These are phyloP conservation scores for Sphagnurus paluster DNA, from an alignment of 1,284 basidiomycete genomes.

Conservation along the genomic window DNA sequence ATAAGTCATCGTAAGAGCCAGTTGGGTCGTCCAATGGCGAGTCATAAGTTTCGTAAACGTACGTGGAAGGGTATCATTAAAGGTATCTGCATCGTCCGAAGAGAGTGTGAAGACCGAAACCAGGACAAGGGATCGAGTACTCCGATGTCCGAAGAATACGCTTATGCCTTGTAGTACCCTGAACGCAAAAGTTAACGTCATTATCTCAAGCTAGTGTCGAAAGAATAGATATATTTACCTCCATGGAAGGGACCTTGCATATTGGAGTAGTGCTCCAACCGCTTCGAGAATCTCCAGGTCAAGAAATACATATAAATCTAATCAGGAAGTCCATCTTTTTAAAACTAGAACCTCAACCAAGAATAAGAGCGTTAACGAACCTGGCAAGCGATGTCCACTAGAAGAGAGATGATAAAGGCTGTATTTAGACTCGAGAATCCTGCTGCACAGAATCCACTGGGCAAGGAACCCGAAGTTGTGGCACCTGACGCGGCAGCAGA, in stretches of 20 bases:
- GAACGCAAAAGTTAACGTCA: conserved; percentile 19
- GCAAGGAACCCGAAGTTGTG: conserved; percentile 46
- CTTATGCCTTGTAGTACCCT: conserved; percentile 51
- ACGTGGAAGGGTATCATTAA: conserved; percentile 29
- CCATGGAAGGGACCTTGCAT: conserved; percentile 65
- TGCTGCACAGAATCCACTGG: conserved; percentile 59
- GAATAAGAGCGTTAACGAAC: conserved; percentile 36
- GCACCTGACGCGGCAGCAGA: conserved; percentile 44
- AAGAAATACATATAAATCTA: conserved; percentile 75
- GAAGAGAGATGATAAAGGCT: conserved; percentile 66
- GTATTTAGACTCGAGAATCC: conserved; percentile 67
- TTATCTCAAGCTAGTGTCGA: conserved; percentile 10
- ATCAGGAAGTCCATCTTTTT: conserved; percentile 19
- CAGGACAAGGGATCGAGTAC: conserved; percentile 26
- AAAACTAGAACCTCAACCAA: conserved; percentile 15
- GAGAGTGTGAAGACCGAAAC: conserved; percentile 26
- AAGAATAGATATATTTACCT: conserved; percentile 42
- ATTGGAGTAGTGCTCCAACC: conserved; percentile 62
- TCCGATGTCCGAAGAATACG: conserved; percentile 22
- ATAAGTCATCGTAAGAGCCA: conserved; percentile 29
- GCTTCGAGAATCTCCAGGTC: conserved; percentile 69
- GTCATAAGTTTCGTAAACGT: conserved; percentile 27
- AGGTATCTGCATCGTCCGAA: conserved; percentile 22
- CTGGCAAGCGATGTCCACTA: conserved; percentile 71
- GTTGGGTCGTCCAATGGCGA: conserved; percentile 11